Evolutionary conservation across 192 early-diverging fungal genomes (phyloP).

Genomic region (Rhizoclosmatium globosum): DNA sequence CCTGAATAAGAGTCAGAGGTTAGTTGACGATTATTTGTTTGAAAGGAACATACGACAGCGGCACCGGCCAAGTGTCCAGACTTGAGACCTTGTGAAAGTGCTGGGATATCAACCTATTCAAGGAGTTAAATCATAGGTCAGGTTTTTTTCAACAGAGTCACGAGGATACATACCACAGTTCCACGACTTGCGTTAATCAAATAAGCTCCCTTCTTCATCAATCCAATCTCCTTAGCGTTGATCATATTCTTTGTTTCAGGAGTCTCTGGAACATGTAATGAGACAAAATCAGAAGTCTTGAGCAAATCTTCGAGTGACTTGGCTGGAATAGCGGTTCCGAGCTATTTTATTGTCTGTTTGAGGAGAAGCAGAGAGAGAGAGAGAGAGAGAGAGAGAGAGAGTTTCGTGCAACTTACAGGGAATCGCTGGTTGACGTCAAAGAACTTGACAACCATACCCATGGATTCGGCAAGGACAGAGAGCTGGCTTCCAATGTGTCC

Average conservation of each 20-base stretch:
- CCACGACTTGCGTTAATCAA: slow-evolving; percentile 97
- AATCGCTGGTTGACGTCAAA: slow-evolving; percentile 85
- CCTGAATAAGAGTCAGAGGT: too few relatives aligned
- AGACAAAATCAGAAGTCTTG: slow-evolving; percentile 84
- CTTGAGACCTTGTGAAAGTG: slow-evolving; percentile 81
- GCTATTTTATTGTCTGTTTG: slow-evolving; percentile 35
- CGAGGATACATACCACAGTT: too few relatives aligned
- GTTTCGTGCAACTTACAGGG: slow-evolving; percentile 15
- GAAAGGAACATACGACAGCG: slow-evolving; percentile 64
- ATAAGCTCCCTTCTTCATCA: slow-evolving; percentile 93
- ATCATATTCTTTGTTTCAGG: slow-evolving; percentile 99
- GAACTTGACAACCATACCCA: slow-evolving; percentile 95
- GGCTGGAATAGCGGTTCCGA: slow-evolving; percentile 83
- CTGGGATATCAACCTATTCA: slow-evolving; percentile 93
- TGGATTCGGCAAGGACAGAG: slow-evolving; percentile 92
- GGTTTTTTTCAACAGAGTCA: neutral
- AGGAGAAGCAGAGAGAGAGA: neutral
- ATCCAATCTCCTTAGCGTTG: slow-evolving; percentile 78
- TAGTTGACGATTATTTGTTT: neutral
- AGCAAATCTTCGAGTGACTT: slow-evolving; percentile 85
- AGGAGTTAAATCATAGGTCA: too few relatives aligned
- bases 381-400: too few relatives aligned
- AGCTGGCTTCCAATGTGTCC: slow-evolving; percentile 99
- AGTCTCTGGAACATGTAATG: slow-evolving; percentile 96
- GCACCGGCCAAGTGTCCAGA: slow-evolving; percentile 90